phyloP scores from a whole-genome alignment of 805 yeast genomes.

The Candida railenensis region DNA sequence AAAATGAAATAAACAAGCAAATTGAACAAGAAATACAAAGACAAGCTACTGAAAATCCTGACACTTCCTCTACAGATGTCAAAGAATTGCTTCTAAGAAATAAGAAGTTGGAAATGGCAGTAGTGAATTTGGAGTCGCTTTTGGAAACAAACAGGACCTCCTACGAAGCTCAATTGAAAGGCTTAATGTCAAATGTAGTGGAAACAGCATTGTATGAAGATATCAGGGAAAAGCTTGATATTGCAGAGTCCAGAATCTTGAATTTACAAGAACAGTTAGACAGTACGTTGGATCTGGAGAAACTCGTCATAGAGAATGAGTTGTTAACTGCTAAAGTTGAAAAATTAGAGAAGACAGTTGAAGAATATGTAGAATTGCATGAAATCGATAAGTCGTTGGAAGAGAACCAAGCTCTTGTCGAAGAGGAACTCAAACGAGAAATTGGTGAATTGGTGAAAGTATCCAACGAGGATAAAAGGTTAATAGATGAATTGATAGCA shows the following conservation, averaged over 20 bases:
- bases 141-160: conserved; percentile 23
- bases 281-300: conserved; percentile 33
- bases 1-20: conserved; percentile 34
- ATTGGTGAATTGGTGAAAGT: conserved; percentile 22
- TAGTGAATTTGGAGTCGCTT: conserved; percentile 30
- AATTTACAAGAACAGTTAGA: conserved; percentile 33
- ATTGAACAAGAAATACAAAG: conserved; percentile 30
- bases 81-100: conserved; percentile 28
- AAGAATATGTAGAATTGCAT: conserved; percentile 49
- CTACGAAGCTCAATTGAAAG: conserved; percentile 19
- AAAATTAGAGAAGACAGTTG: conserved; percentile 33
- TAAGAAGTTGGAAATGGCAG: conserved; percentile 40
- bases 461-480: conserved; percentile 14
- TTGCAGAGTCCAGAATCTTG: conserved; percentile 23
- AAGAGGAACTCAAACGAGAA: conserved; percentile 41
- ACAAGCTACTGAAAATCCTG: background rate
- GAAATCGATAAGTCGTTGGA: conserved; percentile 52
- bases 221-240: conserved; percentile 25
- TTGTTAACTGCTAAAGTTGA: conserved; percentile 30
- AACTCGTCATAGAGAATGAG: conserved; percentile 33
- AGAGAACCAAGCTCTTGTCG: conserved; percentile 41
- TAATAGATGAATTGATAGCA: conserved; percentile 17
- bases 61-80: conserved; percentile 14
- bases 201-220: conserved; percentile 21
- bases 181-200: conserved; percentile 10